These are phyloP conservation scores for Suhomyces anneliseae DNA, from an alignment of 1,139 yeast species.

Conservation along the genomic window DNA sequence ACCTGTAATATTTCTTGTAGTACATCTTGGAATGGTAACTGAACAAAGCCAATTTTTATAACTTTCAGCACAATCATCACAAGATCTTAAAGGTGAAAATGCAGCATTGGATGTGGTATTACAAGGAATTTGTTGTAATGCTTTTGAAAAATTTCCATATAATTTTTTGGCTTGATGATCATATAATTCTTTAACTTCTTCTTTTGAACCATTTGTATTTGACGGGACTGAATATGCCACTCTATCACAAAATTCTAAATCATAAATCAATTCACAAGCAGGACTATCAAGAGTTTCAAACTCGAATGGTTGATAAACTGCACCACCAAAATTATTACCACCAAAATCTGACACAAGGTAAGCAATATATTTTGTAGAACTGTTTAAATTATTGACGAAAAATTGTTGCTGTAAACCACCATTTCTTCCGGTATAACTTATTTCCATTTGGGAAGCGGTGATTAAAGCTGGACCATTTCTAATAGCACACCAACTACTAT, in stretches of 20 bases:
- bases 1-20: constrained; percentile 43
- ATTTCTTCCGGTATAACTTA: constrained; percentile 50
- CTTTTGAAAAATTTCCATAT: constrained; percentile 69
- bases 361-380: constrained; percentile 64
- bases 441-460: constrained; percentile 22
- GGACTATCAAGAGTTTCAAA: constrained; percentile 59
- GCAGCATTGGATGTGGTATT: constrained; percentile 66
- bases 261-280: constrained; percentile 74
- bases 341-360: constrained; percentile 57
- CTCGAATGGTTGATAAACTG: constrained; percentile 56
- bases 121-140: constrained; percentile 77
- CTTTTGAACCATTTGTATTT: constrained; percentile 26
- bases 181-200: constrained; percentile 42
- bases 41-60: constrained; percentile 91
- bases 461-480: constrained; percentile 45
- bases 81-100: constrained; percentile 72
- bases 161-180: constrained; percentile 60
- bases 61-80: constrained; percentile 68
- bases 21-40: constrained; percentile 86
- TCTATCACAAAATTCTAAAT: constrained; percentile 70
- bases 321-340: constrained; percentile 58
- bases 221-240: constrained; percentile 92
- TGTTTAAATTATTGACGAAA: constrained; percentile 59
- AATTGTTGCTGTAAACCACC: constrained; percentile 59
- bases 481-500: constrained; percentile 75